These are phyloP conservation scores for Akanthomyces uredinophilus DNA, from an alignment of 2,329 filamentous ascomycete genomes.

Conservation along the genomic window DNA sequence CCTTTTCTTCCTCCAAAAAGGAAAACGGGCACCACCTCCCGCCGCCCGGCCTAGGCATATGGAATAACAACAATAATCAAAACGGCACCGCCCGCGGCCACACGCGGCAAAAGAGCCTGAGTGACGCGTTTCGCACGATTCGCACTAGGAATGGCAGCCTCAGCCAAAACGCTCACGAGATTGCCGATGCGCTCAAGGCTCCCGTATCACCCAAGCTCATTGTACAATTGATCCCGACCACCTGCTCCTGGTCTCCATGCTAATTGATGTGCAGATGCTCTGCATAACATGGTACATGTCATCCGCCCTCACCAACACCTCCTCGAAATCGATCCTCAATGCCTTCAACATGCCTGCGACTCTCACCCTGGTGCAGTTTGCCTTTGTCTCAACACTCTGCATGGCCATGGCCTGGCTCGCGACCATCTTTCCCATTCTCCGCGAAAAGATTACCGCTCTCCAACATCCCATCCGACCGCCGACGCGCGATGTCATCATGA, in stretches of 20 bases:
- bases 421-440: conserved; percentile 63
- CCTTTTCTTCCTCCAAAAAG: conserved; percentile 24
- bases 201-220: conserved; percentile 84
- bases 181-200: conserved; percentile 84
- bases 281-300: conserved; percentile 93
- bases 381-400: conserved; percentile 85
- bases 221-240: conserved; percentile 46
- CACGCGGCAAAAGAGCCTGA: conserved; percentile 76
- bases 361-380: conserved; percentile 88
- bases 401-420: conserved; percentile 73
- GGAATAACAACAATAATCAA: conserved; percentile 1
- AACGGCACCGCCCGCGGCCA: conserved; percentile 45
- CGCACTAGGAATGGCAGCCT: conserved; percentile 77
- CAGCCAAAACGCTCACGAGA: conserved; percentile 87
- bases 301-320: conserved; percentile 93
- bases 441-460: conserved; percentile 68
- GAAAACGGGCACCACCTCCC: conserved; percentile 17
- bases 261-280: conserved; percentile 53
- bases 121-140: conserved; percentile 81
- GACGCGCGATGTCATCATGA: conserved; percentile 73
- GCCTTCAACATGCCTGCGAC: conserved; percentile 87
- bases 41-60: conserved; percentile 22
- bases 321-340: conserved; percentile 93
- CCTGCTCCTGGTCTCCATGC: conserved; percentile 13
- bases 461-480: conserved; percentile 79